These are phyloP conservation scores for Canavalia ensiformis DNA, from an alignment of 306 rosid genomes.

Conservation along the genomic window DNA sequence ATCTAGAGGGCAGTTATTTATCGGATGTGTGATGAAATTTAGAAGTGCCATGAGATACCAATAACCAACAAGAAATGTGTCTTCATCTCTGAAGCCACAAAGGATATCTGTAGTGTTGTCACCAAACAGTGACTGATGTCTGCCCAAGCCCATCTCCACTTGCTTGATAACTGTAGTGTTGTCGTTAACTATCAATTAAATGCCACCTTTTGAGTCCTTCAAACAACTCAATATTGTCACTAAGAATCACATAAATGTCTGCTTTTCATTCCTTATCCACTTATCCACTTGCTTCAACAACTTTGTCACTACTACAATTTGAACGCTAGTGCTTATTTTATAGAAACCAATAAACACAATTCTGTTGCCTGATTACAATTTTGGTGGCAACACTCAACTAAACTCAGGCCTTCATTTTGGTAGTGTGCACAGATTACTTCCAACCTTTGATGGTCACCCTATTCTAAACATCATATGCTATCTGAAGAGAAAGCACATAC, in stretches of 20 bases:
- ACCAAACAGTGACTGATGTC: neutral
- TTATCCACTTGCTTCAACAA: neutral
- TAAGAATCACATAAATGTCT: neutral
- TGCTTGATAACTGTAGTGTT: neutral
- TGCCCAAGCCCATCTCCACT: neutral
- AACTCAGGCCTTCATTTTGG: neutral
- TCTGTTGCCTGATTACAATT: neutral
- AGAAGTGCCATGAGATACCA: too few relatives aligned
- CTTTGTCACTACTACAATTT: neutral
- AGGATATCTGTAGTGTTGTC: neutral
- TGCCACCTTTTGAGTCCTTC: neutral
- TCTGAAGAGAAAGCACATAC: neutral
- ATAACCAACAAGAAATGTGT: too few relatives aligned
- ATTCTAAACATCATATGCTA: neutral
- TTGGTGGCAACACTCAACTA: neutral
- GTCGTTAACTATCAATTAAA: neutral
- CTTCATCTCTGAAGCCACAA: too few relatives aligned
- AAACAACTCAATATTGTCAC: neutral
- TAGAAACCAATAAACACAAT: neutral
- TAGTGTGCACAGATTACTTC: neutral
- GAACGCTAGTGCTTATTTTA: neutral
- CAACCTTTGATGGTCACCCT: neutral
- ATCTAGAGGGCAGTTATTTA: too few relatives aligned
- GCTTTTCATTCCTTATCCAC: neutral
- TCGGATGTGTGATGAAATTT: too few relatives aligned